A percentile compares a stretch with the other conserved stretches of the same genome.
Evolutionary conservation across 257 asterid genomes (phyloP).

Genomic region (Solanum arcanum): DNA sequence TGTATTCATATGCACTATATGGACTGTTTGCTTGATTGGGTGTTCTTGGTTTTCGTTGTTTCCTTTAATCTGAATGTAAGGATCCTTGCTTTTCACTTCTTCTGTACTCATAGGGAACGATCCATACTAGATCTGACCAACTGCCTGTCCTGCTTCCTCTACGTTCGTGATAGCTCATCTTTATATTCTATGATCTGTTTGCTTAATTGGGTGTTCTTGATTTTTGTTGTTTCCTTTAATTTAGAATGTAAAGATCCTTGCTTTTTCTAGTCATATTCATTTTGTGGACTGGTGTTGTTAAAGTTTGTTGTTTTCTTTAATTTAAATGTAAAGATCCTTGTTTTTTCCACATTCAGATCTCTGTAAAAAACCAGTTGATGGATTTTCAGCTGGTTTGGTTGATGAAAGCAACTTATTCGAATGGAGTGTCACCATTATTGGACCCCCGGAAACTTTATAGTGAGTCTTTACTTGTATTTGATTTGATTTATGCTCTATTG

Average conservation of each 20-base stretch:
- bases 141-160: not conserved
- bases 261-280: not conserved
- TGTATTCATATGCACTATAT: not conserved
- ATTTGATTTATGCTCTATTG: not conserved
- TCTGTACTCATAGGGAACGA: not conserved
- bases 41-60: not conserved
- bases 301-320: not conserved
- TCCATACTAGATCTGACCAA: not conserved
- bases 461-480: conserved; percentile 19
- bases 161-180: not conserved
- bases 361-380: conserved; percentile 81
- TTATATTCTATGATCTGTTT: not conserved
- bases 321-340: not conserved
- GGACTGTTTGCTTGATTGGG: not conserved
- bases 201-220: not conserved
- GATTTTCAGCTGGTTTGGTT: conserved; percentile 93
- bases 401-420: conserved; percentile 80
- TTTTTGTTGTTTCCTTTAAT: not conserved
- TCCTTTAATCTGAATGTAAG: not conserved
- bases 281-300: not conserved
- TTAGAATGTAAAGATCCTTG: not conserved
- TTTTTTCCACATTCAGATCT: conserved; percentile 50
- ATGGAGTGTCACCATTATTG: conserved; percentile 95
- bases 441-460: conserved; percentile 97
- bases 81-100: not conserved